Conservation (phyloP, 441 rosid species). For the Manihot esculenta region DNA sequence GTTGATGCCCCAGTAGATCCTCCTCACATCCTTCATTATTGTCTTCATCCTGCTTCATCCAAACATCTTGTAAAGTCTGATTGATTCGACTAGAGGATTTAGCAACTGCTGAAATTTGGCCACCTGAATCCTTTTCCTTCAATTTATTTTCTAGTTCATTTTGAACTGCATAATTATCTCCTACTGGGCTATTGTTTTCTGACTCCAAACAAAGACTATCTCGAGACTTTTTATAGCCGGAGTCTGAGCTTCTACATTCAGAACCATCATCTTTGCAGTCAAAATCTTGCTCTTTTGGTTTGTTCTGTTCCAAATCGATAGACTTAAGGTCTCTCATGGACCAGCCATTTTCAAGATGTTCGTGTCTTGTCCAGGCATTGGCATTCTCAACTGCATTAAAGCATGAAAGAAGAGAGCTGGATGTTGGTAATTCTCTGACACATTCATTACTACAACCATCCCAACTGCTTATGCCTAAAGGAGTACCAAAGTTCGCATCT, state of each 20-base stretch:
- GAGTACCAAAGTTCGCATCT: conserved; percentile 13
- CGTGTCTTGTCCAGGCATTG: conserved; percentile 16
- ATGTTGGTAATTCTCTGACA: conserved; percentile 7
- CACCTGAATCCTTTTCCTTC: conserved; percentile 9
- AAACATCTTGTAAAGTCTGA: conserved; percentile 10
- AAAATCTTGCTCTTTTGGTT: conserved; percentile 16
- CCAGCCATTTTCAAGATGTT: conserved; percentile 16
- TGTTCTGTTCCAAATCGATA: conserved; percentile 10
- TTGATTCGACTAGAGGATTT: conserved; percentile 5
- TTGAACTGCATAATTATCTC: conserved; percentile 3
- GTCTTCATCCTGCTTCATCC: conserved; percentile 3
- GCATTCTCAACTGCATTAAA: conserved; percentile 19
- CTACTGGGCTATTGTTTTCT: conserved; percentile 11
- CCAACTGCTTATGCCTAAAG: conserved; percentile 23
- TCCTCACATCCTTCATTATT: conserved; percentile 7
- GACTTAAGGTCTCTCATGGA: conserved; percentile 17
- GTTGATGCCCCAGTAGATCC: conserved; percentile 6
- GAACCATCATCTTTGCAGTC: conserved; percentile 15
- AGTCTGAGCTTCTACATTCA: conserved; percentile 21
- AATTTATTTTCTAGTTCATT: conserved; percentile 15
- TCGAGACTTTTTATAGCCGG: conserved; percentile 19
- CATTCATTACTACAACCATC: conserved; percentile 13
- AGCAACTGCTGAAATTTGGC: background rate
- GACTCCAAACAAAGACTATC: conserved; percentile 1
- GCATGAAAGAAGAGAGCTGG: conserved; percentile 19